Conservation (phyloP, 169 alveolate species). For the Eimeria maxima region DNA sequence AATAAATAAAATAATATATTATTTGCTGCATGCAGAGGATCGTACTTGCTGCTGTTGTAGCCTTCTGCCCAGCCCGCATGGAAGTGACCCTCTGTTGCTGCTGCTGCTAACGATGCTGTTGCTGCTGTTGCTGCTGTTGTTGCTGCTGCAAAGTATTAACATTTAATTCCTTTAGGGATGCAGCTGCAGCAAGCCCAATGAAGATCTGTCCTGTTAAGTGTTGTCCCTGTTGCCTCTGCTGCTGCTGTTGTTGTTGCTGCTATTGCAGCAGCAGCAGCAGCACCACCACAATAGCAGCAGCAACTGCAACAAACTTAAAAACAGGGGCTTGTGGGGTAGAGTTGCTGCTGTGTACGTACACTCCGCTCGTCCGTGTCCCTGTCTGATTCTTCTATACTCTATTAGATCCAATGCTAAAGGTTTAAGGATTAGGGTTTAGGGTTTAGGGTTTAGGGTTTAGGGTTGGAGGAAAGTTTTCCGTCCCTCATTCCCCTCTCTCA, state of each 20-base stretch:
- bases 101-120: too few relatives aligned
- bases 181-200: background rate
- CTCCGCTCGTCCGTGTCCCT: background rate
- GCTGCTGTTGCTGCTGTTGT: background rate
- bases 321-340: background rate
- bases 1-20: too few relatives aligned
- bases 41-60: too few relatives aligned
- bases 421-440: slow-evolving; percentile 28
- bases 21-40: too few relatives aligned
- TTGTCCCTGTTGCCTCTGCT: background rate
- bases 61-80: too few relatives aligned
- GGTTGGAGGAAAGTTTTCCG: background rate
- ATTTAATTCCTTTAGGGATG: background rate
- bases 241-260: background rate
- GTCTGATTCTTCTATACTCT: too few relatives aligned
- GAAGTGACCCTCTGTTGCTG: too few relatives aligned
- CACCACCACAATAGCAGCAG: background rate
- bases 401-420: background rate
- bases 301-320: background rate
- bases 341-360: background rate
- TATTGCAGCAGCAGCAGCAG: background rate
- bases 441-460: slow-evolving; percentile 39
- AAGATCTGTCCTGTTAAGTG: background rate
- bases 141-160: background rate
- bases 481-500: too few relatives aligned